Conservation (phyloP, 1,139 yeast species). For the Lodderomyces pseudojiufengensis region DNA sequence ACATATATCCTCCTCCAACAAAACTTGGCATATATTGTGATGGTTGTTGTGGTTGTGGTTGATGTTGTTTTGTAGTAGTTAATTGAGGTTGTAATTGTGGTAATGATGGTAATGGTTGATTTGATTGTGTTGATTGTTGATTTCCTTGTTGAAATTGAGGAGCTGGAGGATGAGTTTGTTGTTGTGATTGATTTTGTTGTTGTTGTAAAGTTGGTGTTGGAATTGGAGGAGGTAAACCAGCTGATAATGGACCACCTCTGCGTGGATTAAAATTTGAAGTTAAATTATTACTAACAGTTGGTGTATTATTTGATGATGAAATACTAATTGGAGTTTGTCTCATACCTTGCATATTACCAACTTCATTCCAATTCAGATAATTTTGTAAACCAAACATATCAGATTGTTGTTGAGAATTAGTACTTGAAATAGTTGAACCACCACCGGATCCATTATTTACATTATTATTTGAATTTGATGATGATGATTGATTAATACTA, state of each 20-base stretch:
- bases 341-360: slow-evolving; percentile 1
- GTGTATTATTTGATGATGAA: slow-evolving; percentile 1
- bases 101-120: not conserved
- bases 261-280: not conserved
- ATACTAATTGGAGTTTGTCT: slow-evolving; percentile 3
- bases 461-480: not conserved
- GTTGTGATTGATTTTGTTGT: slow-evolving; percentile 7
- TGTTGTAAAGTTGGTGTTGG: slow-evolving; percentile 8
- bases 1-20: slow-evolving; percentile 8
- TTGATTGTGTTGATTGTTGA: slow-evolving; percentile 6
- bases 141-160: slow-evolving; percentile 8
- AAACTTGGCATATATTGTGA: slow-evolving; percentile 3
- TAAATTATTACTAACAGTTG: slow-evolving; percentile 1
- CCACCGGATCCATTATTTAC: not conserved
- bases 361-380: slow-evolving; percentile 6
- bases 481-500: not conserved
- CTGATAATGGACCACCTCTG: slow-evolving; percentile 1
- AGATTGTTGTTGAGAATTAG: slow-evolving; percentile 2
- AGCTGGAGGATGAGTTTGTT: slow-evolving; percentile 4
- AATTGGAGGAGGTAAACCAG: slow-evolving; percentile 5
- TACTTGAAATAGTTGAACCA: not conserved
- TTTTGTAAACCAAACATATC: slow-evolving; percentile 5
- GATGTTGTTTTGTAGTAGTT: slow-evolving; percentile 3
- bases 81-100: slow-evolving; percentile 4
- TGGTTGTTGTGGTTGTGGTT: slow-evolving; percentile 9